Evolutionary conservation across 176 grass and related monocot genomes (phyloP), one percentile per base, ranked within the genome.

Genomic region (Tuctoria greenei): DNA sequence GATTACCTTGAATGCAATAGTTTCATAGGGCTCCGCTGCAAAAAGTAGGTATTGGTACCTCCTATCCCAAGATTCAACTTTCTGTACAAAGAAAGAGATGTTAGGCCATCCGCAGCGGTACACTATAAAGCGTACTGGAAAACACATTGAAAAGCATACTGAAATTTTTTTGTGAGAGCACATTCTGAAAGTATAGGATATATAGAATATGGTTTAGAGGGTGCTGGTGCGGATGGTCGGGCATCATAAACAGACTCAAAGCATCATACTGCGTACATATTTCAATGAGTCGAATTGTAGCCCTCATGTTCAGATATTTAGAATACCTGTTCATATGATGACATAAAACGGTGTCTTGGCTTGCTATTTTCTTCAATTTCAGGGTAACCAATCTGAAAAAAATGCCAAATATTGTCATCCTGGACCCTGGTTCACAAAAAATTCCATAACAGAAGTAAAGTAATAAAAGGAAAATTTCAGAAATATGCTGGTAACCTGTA

Each of bases 291-390:
- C 52, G 0, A 57, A 13, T 42, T 10, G 41, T 18, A 16, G 20
- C 43, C 46, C 64, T 64, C 24, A 63, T 69, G 68, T 28, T 75
- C 18, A 35, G 7, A 67, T 13, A 73, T 61, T 46, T 79, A 57
- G 8, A 63, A 85, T 77, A 89, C 95, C 91, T 99, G 95, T 86
- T 95, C 95, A 80, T 95, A 99, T 17, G 91, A 95, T 25, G 95
- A 90, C 95, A 99, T 99, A 56, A 99, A 99, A 64, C 91, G 89
- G 69, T 99, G 95, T 27, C 91, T 82, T 66, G 95, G 95, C 47
- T 99, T 99, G 69, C 45, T 61, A 46, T 88, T 99, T 60, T 99
- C 95, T 88, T 99, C 91, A 3, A 99, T 99, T 90, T 99, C 95
- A 13, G 91, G 91, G 69, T 95, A 99, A n/a, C 78, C 82, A 61